Conservation (phyloP, 2,329 filamentous ascomycete species). For the Epicoccum sorghinum region DNA sequence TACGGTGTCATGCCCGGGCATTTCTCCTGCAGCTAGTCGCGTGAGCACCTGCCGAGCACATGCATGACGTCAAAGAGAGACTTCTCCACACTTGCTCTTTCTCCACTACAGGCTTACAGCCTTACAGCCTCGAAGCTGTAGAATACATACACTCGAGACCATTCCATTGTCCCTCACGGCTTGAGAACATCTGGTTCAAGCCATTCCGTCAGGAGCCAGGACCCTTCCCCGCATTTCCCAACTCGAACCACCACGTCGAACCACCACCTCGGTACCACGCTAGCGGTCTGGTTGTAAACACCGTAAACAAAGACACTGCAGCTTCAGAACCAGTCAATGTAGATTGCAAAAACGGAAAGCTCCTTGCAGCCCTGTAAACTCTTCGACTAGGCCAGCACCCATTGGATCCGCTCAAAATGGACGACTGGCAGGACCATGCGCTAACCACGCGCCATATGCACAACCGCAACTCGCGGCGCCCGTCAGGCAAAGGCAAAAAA, state of each 20-base stretch:
- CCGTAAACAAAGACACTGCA: background rate
- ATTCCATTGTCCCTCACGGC: too few species aligned
- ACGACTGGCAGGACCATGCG: slow-evolving; percentile 35
- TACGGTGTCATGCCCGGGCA: too few species aligned
- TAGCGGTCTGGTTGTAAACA: background rate
- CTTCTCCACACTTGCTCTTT: background rate
- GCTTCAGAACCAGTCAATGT: background rate
- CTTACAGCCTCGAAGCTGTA: background rate
- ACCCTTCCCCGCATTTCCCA: slow-evolving; percentile 13
- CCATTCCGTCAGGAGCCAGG: background rate
- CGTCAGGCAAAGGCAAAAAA: slow-evolving; percentile 19
- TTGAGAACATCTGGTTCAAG: background rate
- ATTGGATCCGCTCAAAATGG: slow-evolving; percentile 8
- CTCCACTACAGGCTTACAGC: background rate
- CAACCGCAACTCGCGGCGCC: slow-evolving; percentile 22
- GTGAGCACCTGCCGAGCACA: background rate
- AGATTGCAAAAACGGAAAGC: background rate
- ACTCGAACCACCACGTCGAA: background rate
- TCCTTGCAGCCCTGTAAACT: background rate
- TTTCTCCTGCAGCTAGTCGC: slow-evolving; percentile 7
- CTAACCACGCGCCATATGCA: slow-evolving; percentile 34
- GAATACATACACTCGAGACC: background rate
- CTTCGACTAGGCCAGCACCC: background rate
- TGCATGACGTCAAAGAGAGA: slow-evolving; percentile 3
- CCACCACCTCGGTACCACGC: background rate